Base-by-base conservation (phyloP, 768 basidiomycete genomes). In the Psilocybe tampanensis region DNA sequence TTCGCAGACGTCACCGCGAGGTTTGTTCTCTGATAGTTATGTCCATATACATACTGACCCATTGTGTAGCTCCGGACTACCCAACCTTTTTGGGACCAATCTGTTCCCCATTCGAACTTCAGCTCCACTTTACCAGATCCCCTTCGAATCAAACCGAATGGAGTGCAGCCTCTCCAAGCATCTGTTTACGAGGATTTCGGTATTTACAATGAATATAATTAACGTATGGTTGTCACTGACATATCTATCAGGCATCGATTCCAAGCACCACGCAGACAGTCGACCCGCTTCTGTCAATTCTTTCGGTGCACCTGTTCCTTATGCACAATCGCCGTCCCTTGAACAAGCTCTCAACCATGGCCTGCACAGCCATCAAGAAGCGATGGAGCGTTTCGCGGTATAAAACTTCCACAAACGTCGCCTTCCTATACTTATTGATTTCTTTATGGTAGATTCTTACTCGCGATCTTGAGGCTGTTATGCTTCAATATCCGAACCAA, bases 131-230 rank as follows among this genome's bases (percentile, higher is more conserved):
- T 99, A 42, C 97, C 97, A 3, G 95, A 98, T 63, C 88, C 92
- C 23, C 77, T 99, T 47, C 86, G 95, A 34, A 84, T 98, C 70
- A 90, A 92, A 66, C 78, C 86, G 11, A 85, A 79, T 43, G 97
- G 97, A 36, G 76, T 99, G 9, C 89, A 92, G 60, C 76, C 82
- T 18, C 84, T 87, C 61, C 97, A 99, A 71, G 74, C 87, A 33
- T 83, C 85, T 45, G 94, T 99, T 11, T 99, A 99, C 72, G 95
- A 98, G 64, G 97, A 99, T 68, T 98, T 99, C 62, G 89, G 94
- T 85, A 60, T 34, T 54, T 17, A 9, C 22, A n/a, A 39, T 12
- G 11, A 13, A 26, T 47, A 18, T 24, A 22, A 53, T 19, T 32
- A 26, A n/a, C 42, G 29, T 41, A 56, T 60, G 65, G 54, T 68